A percentile compares a stretch with the other conserved stretches of the same genome.
Conservation (phyloP, 441 rosid species). For the Viola pubescens region DNA sequence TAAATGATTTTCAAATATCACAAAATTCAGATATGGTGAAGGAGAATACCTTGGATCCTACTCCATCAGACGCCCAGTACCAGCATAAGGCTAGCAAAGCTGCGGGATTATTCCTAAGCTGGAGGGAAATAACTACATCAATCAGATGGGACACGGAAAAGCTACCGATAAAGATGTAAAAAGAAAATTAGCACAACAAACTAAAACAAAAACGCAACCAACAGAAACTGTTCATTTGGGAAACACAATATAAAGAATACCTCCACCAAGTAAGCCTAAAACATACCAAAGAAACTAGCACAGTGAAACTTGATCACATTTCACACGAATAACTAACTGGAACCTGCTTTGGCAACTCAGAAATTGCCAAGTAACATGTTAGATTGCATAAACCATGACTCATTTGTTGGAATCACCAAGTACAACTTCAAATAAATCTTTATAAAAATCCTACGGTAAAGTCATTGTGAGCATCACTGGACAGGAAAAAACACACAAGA, state of each 20-base stretch:
- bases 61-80: conserved; percentile 89
- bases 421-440: conserved; percentile 1
- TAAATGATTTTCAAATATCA: conserved; percentile 7
- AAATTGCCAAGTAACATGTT: background rate
- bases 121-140: conserved; percentile 16
- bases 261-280: background rate
- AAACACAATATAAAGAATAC: background rate
- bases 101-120: conserved; percentile 75
- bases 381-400: too few species aligned
- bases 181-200: background rate
- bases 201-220: background rate
- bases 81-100: conserved; percentile 81
- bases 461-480: background rate
- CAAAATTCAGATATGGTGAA: conserved; percentile 10
- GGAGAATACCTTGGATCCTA: conserved; percentile 78
- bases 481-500: too few species aligned
- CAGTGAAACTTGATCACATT: too few species aligned
- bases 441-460: conserved; percentile 3
- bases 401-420: background rate
- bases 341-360: conserved; percentile 2
- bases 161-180: background rate
- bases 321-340: background rate
- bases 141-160: background rate
- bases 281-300: background rate
- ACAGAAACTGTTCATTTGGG: background rate